These are phyloP conservation scores for Cladosporium austrohemisphaericum DNA, from an alignment of 2,329 filamentous ascomycete species.

Conservation along the genomic window DNA sequence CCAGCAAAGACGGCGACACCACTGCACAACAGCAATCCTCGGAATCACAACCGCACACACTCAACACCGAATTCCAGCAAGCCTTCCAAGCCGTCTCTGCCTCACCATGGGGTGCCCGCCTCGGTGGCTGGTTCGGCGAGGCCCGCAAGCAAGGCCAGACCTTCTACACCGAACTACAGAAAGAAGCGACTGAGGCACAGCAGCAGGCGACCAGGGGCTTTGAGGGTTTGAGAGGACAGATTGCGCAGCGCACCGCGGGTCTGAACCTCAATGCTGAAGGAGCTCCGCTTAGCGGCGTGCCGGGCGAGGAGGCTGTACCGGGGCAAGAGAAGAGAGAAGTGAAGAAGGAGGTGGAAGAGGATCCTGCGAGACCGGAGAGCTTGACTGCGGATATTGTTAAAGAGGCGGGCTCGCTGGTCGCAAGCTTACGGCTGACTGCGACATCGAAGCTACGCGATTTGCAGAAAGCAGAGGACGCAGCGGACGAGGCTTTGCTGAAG, in stretches of 20 bases:
- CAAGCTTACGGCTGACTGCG: conserved; percentile 53
- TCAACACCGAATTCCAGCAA: conserved; percentile 88
- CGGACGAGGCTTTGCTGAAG: conserved; percentile 87
- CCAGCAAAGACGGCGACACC: conserved; percentile 14
- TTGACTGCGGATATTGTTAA: conserved; percentile 50
- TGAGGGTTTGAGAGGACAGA: conserved; percentile 56
- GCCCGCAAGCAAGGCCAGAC: conserved; percentile 90
- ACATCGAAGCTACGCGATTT: conserved; percentile 71
- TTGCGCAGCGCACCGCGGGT: conserved; percentile 28
- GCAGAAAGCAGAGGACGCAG: conserved; percentile 88
- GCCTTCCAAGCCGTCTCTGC: conserved; percentile 90
- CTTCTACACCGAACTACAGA: conserved; percentile 76
- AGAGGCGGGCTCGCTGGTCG: conserved; percentile 64
- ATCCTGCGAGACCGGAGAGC: conserved; percentile 38
- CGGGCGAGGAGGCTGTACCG: conserved; percentile 28
- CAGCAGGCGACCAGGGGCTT: conserved; percentile 75
- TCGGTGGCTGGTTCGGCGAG: conserved; percentile 84
- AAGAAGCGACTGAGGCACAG: conserved; percentile 71
- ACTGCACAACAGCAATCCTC: conserved; percentile 15
- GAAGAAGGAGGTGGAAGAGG: conserved; percentile 20
- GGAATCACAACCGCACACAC: conserved; percentile 41
- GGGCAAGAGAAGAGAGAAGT: conserved; percentile 5
- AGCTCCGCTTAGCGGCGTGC: conserved; percentile 1
- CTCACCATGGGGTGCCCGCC: conserved; percentile 83
- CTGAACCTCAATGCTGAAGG: conserved; percentile 24